phyloP scores from a whole-genome alignment of 2,329 filamentous ascomycete species.

The Colletotrichum camelliae region DNA sequence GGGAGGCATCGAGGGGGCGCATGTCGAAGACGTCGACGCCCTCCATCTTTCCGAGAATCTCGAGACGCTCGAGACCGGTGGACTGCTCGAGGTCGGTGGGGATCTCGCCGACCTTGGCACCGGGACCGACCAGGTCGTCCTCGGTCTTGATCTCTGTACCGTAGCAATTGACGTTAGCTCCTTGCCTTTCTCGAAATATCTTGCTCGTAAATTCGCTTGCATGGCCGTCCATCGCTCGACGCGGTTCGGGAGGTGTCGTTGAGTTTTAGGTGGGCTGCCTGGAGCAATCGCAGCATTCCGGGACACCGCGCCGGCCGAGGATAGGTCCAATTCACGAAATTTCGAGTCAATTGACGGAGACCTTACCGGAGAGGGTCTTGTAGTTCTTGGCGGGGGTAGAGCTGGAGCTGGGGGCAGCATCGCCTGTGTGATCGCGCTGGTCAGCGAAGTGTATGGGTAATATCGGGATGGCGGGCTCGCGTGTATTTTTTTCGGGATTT shows the following conservation, averaged over 20 bases:
- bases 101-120: constrained; percentile 81
- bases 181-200: neutral
- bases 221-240: constrained; percentile 1
- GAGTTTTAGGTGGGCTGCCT: neutral
- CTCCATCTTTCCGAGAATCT: constrained; percentile 99
- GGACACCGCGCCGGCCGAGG: neutral
- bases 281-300: neutral
- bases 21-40: constrained; percentile 98
- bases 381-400: constrained; percentile 42
- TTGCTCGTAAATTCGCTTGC: neutral
- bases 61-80: constrained; percentile 96
- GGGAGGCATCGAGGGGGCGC: constrained; percentile 90
- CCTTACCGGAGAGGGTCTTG: constrained; percentile 53
- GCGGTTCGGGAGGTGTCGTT: constrained; percentile 13
- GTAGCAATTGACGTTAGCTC: constrained; percentile 12
- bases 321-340: neutral
- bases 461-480: constrained; percentile 5
- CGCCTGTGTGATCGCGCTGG: constrained; percentile 31
- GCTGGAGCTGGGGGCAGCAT: constrained; percentile 46
- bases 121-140: constrained; percentile 84
- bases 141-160: constrained; percentile 78
- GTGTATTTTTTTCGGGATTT: constrained; percentile 9
- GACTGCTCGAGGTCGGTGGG: constrained; percentile 95
- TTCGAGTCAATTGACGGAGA: constrained; percentile 18
- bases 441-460: constrained; percentile 7